Evolutionary conservation across 768 basidiomycete species (phyloP), one percentile per base, ranked within the genome.

Genomic region (Panaeolus papilionaceus): DNA sequence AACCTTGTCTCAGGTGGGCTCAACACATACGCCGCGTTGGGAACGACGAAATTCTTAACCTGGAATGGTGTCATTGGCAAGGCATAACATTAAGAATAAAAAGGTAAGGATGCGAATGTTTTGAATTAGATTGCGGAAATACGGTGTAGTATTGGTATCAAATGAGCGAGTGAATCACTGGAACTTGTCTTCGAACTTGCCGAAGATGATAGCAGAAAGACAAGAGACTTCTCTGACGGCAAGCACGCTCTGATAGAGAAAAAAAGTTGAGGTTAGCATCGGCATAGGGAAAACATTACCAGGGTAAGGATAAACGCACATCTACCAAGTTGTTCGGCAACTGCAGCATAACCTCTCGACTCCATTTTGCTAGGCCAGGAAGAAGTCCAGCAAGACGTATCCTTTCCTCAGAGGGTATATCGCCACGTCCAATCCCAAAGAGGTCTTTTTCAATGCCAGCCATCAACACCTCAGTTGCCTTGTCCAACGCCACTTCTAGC

Each of bases 311-410:
- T 49, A 61, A 7, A 85, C 92, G 78, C 74, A 94, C 95, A 80
- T 96, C 94, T 33, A 94, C 86, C 70, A 95, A 80, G 75, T 92
- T 93, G 75, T 93, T 94, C 40, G 92, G 93, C 65, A 90, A 75
- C 18, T 86, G 86, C 69, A 88, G 84, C 71, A 95, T 75, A 44
- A 89, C 89, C 67, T 88, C 67, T 69, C 86, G 86, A 72, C 89
- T 90, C 94, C 95, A 95, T 66, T 88, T 81, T 65, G 92, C 89
- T 47, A 98, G 79, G 0, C 88, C 91, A 4, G 95, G 96, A 37
- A 98, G 79, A 71, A 97, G 79, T 5, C 90, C 89, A 14, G 94
- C 96, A 14, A 98, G 77, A 58, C 92, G 81, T 62, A 93, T 86
- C 71, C 85, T 83, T 37, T 85, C 85, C 51, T 83, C 81, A 1